Evolutionary conservation across 345 rosid species (phyloP).

Genomic region (Pugionium cornutum): DNA sequence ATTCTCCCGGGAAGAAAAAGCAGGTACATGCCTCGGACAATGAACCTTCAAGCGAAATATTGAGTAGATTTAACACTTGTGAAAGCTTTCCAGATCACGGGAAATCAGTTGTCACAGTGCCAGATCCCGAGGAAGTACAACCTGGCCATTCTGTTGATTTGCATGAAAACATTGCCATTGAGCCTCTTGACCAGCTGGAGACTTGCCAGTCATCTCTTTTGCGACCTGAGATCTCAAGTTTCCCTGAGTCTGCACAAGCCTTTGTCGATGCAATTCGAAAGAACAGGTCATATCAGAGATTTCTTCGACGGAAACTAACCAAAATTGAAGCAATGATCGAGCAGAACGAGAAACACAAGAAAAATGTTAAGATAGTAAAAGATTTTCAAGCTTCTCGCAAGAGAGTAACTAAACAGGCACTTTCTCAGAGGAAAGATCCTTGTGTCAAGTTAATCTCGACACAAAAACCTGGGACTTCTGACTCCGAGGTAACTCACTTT

Average conservation of each 20-base stretch:
- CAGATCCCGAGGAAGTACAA: conserved; percentile 38
- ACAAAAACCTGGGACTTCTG: conserved; percentile 37
- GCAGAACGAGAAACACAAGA: conserved; percentile 75
- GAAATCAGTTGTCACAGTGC: conserved; percentile 37
- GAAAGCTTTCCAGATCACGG: conserved; percentile 48
- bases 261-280: conserved; percentile 73
- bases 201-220: conserved; percentile 37
- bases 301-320: conserved; percentile 60
- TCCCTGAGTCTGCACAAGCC: conserved; percentile 68
- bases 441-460: conserved; percentile 69
- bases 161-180: conserved; percentile 41
- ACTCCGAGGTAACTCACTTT: conserved; percentile 53
- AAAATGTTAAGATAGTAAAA: conserved; percentile 66
- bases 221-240: conserved; percentile 46
- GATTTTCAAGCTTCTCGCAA: conserved; percentile 77
- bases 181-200: conserved; percentile 40
- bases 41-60: conserved; percentile 40
- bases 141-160: conserved; percentile 23
- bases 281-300: conserved; percentile 83
- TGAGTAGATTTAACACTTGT: conserved; percentile 43
- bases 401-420: conserved; percentile 58
- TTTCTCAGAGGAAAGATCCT: conserved; percentile 73
- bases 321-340: conserved; percentile 76
- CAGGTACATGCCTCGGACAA: conserved; percentile 42
- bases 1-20: conserved; percentile 37